Evolutionary conservation across 805 yeast genomes (phyloP), one percentile per base, ranked within the genome.

Genomic region (Candida boleticola): DNA sequence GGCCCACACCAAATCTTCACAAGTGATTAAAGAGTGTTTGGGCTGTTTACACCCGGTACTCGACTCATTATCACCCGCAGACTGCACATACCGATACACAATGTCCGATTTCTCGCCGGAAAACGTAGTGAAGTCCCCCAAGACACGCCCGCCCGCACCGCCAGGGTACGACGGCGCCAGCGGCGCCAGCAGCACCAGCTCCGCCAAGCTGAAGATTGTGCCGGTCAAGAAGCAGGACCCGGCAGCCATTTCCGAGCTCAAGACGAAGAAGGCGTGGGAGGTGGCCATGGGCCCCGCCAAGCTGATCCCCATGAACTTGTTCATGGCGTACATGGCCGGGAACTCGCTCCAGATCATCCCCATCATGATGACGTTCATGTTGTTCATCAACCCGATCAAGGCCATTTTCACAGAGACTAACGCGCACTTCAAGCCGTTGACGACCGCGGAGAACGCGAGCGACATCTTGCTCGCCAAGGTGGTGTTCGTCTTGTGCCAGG

Each of bases 241-340:
- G 13, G 44, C 43, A 7, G 52, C 57, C 22, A 48, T 70, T 32
- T 71, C 64, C 30, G 64, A 63, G 31, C 60, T 76, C 43, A 76
- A 71, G 51, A 58, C 67, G 18, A 77, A 82, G 54, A 85, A 85
- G 54, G 90, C 95, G 0, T 89, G 97, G 96, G 93, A 86, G 44
- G 57, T 86, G 29, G 95, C 97, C 2, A 63, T 77, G 13, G 80
- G 81, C 1, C 97, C 97, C 0, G 86, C 89, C 2, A 92, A 89
- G 58, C 55, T 61, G 16, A 75, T 93, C n/a, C 96, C 97, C 5
- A 85, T 89, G 95, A 93, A 88, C 55, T 61, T 86, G 38, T 68
- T 88, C 37, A 88, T 92, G 96, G 81, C 89, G 46, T 93, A 88
- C 61, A 87, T 92, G 88, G 81, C 96, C 0, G 98, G 98, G 25